phyloP scores from a whole-genome alignment of 306 rosid species.

The Myrica gale region DNA sequence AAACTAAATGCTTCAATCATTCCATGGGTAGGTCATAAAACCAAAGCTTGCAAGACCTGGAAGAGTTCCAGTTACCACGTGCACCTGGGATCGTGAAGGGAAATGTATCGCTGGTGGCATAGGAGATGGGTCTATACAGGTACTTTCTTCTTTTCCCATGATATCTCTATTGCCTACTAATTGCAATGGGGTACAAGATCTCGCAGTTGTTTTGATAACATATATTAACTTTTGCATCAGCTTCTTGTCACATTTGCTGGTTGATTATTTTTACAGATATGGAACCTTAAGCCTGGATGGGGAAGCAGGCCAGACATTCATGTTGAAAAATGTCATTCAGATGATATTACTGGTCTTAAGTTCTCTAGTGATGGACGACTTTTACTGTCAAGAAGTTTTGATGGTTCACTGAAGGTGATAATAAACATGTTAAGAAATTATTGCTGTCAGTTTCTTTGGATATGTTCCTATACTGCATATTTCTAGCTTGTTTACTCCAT shows the following conservation, averaged over 20 bases:
- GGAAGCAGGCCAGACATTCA: constrained; percentile 91
- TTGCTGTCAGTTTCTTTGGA: constrained; percentile 19
- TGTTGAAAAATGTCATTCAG: constrained; percentile 66
- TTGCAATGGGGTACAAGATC: constrained; percentile 10
- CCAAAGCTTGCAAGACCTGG: constrained; percentile 89
- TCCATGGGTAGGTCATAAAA: constrained; percentile 73
- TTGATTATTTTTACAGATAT: constrained; percentile 51
- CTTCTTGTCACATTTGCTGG: constrained; percentile 24
- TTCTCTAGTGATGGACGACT: constrained; percentile 77
- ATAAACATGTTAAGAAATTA: neutral
- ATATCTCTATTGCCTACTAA: constrained; percentile 9
- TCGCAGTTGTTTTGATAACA: neutral
- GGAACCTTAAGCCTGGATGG: constrained; percentile 94
- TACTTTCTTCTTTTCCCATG: constrained; percentile 21
- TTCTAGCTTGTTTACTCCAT: constrained; percentile 19
- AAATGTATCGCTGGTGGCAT: constrained; percentile 87
- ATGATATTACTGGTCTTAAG: constrained; percentile 67
- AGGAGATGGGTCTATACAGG: constrained; percentile 97
- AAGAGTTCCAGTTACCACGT: constrained; percentile 89
- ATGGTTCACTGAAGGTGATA: constrained; percentile 76
- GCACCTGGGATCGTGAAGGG: constrained; percentile 88
- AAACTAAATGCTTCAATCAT: constrained; percentile 16
- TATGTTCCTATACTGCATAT: neutral
- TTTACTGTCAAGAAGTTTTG: constrained; percentile 82
- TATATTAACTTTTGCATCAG: neutral